Conservation (phyloP, 768 basidiomycete genomes). For the Lyophyllum atratum region DNA sequence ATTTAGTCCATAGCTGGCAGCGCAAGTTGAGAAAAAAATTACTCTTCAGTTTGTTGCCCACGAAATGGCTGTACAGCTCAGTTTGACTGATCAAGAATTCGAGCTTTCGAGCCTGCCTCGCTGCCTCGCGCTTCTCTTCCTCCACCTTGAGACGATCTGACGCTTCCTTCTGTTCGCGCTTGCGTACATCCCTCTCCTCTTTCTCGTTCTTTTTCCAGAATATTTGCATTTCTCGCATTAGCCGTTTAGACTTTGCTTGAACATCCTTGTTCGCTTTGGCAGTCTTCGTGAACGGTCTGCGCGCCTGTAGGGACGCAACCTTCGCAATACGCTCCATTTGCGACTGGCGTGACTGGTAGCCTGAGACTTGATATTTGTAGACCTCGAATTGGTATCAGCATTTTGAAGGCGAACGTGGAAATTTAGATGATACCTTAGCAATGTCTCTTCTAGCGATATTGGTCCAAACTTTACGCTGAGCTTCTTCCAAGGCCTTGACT, state of each 20-base stretch:
- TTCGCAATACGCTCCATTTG: slow-evolving; percentile 79
- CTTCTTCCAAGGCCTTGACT: slow-evolving; percentile 76
- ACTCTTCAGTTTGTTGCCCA: slow-evolving; percentile 95
- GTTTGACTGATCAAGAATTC: slow-evolving; percentile 99
- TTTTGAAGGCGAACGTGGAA: not conserved
- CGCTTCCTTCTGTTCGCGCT: slow-evolving; percentile 94
- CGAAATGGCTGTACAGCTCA: slow-evolving; percentile 98
- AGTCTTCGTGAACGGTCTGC: slow-evolving; percentile 71
- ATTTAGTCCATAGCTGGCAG: slow-evolving; percentile 18
- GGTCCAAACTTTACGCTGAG: slow-evolving; percentile 88
- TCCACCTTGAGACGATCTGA: slow-evolving; percentile 84
- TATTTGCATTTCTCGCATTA: slow-evolving; percentile 95
- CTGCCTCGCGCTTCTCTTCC: slow-evolving; percentile 92
- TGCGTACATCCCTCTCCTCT: slow-evolving; percentile 90
- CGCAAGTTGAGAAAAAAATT: slow-evolving; percentile 14
- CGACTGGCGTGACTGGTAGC: slow-evolving; percentile 64
- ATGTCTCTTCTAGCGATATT: slow-evolving; percentile 85
- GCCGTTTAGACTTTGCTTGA: slow-evolving; percentile 81
- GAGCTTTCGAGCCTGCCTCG: slow-evolving; percentile 91
- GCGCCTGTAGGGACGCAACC: slow-evolving; percentile 75
- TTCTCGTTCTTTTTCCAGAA: slow-evolving; percentile 99
- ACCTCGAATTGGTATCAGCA: slow-evolving; percentile 48
- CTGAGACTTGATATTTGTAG: slow-evolving; percentile 72
- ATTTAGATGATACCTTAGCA: slow-evolving; percentile 57
- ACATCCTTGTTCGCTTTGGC: slow-evolving; percentile 80